Base-by-base conservation (phyloP, 495 filamentous ascomycete genomes). In the Parathielavia appendiculata region DNA sequence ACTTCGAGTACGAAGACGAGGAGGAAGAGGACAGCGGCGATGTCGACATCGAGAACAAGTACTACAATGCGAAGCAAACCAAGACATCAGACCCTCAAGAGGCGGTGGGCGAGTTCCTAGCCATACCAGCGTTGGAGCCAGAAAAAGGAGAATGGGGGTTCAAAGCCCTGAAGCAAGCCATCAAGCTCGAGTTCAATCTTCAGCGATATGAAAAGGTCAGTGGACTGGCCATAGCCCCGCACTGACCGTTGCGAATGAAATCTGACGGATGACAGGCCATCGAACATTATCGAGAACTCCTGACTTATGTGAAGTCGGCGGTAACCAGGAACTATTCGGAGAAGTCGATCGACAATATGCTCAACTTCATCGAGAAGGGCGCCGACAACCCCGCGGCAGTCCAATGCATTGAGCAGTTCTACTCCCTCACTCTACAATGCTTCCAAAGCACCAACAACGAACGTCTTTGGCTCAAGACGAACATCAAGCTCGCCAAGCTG, bases 261-360 rank as follows among this genome's bases (percentile, higher is more conserved):
- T 49, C 39, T 38, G 52, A 45, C 26, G 47, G 17, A 60, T 16
- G 52, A 63, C 58, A 98, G 92, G 92, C 93, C 17, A 83, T 92
- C n/a, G 86, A 95, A 73, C 91, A 97, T 67, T 98, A 95, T 72
- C 83, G 80, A 57, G 92, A 97, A 70, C 90, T 98, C 30, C 85
- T 98, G 59, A 97, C 91, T 36, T 98, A 97, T 69, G 92, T 97
- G 73, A 95, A 92, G 69, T 93, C 90, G 26, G 92, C 93, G 22
- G 92, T 97, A 51, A 97, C 95, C 23, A 87, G 93, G 53, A 98
- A 97, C 72, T 97, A 97, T 72, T 97, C 95, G 10, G 93, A 98
- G 71, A 98, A 97, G 71, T 97, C 92, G 11, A 95, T 98, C 73
- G 97, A 97, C 75, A 98, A 96, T 69, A 96, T 98, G 86, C 89